Percentiles rank a stretch among this genome's conserved stretches.
Conservation (phyloP, 139 green algal genomes). For the Chlamydomonas sphaeroides region DNA sequence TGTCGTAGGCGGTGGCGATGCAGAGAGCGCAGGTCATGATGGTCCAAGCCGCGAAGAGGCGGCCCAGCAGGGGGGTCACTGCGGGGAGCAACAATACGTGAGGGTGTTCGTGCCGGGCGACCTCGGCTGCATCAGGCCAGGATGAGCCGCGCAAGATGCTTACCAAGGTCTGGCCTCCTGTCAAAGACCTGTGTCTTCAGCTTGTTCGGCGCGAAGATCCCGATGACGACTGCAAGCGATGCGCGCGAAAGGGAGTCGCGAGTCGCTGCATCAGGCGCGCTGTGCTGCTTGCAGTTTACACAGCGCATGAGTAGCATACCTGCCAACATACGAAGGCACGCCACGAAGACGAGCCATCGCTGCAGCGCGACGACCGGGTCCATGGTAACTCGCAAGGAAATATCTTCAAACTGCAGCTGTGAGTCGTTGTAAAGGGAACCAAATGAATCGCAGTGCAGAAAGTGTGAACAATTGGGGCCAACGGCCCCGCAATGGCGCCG, state of each 20-base stretch:
- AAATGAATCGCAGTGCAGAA: too few species aligned
- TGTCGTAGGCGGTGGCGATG: constrained; percentile 81
- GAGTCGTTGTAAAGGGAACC: too few species aligned
- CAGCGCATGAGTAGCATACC: too few species aligned
- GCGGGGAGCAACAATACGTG: constrained; percentile 20
- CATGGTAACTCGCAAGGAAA: too few species aligned
- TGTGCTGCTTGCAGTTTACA: too few species aligned
- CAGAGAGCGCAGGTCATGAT: constrained; percentile 83
- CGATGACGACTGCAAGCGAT: constrained; percentile 85
- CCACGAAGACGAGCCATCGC: constrained; percentile 84
- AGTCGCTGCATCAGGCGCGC: too few species aligned
- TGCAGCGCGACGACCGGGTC: constrained; percentile 24
- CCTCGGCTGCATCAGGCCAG: not conserved
- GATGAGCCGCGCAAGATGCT: not conserved
- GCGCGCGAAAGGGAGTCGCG: too few species aligned
- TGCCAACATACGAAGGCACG: constrained; percentile 76
- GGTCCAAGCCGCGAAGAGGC: constrained; percentile 89
- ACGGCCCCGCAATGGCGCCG: too few species aligned
- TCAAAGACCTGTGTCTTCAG: constrained; percentile 81
- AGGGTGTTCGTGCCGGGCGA: too few species aligned
- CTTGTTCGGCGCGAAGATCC: constrained; percentile 67
- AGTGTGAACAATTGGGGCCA: too few species aligned
- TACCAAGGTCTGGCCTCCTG: constrained; percentile 70
- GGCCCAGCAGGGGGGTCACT: constrained; percentile 82
- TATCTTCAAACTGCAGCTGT: too few species aligned